A percentile compares a stretch with the other conserved stretches of the same genome.
Evolutionary conservation across 441 rosid genomes (phyloP).

Genomic region (Corymbia calophylla): DNA sequence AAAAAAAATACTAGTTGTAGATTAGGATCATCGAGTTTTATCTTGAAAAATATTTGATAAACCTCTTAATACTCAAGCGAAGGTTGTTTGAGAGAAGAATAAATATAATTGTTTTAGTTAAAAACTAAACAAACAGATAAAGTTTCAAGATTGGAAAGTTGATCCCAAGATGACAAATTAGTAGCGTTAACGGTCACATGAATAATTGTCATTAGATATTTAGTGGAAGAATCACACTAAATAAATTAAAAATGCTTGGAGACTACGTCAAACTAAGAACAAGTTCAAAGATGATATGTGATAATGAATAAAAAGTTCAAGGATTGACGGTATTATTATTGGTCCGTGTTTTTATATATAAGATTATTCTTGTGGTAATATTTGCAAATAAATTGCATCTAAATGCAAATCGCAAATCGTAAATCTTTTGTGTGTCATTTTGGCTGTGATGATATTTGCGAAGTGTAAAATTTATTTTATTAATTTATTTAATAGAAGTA

Average conservation of each 20-base stretch:
- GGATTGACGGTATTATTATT: rapidly evolving
- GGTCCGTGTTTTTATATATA: neutral
- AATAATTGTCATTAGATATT: neutral
- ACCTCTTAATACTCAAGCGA: rapidly evolving
- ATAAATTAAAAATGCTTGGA: neutral
- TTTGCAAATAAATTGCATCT: neutral
- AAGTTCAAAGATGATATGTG: neutral
- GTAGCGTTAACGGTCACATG: rapidly evolving
- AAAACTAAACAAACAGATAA: neutral
- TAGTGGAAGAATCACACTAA: rapidly evolving
- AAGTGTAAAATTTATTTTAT: neutral
- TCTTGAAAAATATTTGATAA: neutral
- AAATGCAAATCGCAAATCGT: neutral
- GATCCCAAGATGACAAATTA: neutral
- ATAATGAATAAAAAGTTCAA: neutral
- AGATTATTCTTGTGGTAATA: neutral
- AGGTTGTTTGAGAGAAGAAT: neutral
- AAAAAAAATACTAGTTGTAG: neutral
- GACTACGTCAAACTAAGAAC: rapidly evolving
- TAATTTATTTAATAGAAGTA: neutral
- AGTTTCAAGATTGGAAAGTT: neutral
- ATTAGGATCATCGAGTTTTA: neutral
- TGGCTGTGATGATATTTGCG: neutral
- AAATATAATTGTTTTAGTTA: neutral
- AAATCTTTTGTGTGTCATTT: neutral